Conservation (phyloP, 805 yeast species). For the Saturnispora diversa region DNA sequence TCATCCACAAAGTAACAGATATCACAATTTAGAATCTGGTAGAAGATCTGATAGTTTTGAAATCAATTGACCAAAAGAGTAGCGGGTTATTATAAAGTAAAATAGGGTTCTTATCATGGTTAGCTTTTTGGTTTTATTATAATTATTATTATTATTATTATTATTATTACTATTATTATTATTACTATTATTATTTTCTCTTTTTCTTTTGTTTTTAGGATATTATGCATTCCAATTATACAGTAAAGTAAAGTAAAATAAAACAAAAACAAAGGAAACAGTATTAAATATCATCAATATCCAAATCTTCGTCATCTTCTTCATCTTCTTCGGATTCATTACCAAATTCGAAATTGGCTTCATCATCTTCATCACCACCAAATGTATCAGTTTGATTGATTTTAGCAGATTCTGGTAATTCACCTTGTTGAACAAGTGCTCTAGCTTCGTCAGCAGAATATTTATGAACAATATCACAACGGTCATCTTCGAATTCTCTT, state of each 20-base stretch:
- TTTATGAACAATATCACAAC: slow-evolving; percentile 96
- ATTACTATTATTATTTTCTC: no score
- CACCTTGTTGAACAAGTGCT: slow-evolving; percentile 90
- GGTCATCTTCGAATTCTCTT: slow-evolving; percentile 98
- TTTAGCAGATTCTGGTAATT: slow-evolving; percentile 93
- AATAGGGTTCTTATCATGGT: no score
- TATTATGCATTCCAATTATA: not conserved
- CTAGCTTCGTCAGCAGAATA: slow-evolving; percentile 97
- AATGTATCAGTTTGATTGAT: slow-evolving; percentile 96
- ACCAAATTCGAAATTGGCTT: slow-evolving; percentile 96
- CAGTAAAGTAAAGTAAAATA: not conserved
- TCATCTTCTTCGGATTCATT: slow-evolving; percentile 63
- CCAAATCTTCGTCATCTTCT: slow-evolving; percentile 62
- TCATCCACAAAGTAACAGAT: slow-evolving; percentile 29
- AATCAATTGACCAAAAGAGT: slow-evolving; percentile 11
- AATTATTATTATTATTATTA: no score
- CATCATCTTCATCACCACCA: slow-evolving; percentile 95
- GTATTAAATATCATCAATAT: slow-evolving; percentile 85
- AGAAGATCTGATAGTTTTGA: slow-evolving; percentile 59
- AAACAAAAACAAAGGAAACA: not conserved
- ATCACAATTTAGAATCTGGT: slow-evolving; percentile 21
- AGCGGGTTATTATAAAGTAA: no score
- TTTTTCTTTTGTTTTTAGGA: no score
- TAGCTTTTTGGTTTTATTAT: no score
- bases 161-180: no score